Evolutionary conservation across 345 rosid species (phyloP).

Genomic region (Camelina neglecta): DNA sequence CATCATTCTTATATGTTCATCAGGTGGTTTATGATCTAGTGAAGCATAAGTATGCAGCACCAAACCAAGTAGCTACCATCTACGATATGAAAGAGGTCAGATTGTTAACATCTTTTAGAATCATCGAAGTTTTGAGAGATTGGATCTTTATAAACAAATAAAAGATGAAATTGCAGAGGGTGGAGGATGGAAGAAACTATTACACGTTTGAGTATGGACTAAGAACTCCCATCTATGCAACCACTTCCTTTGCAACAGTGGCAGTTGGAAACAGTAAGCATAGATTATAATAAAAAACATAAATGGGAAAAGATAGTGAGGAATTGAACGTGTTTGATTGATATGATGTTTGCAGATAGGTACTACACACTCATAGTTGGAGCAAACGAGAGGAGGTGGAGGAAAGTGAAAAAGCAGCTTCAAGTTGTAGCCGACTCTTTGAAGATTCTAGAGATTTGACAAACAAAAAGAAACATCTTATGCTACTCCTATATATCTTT

Average conservation of each 20-base stretch:
- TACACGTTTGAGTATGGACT: conserved; percentile 82
- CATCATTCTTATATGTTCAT: conserved; percentile 15
- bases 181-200: conserved; percentile 70
- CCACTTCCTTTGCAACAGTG: conserved; percentile 72
- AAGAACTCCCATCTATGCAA: conserved; percentile 68
- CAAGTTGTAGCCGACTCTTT: conserved; percentile 83
- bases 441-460: conserved; percentile 64
- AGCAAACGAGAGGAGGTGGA: conserved; percentile 82
- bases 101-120: conserved; percentile 3
- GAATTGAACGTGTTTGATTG: not conserved
- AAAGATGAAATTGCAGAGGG: conserved; percentile 55
- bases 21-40: conserved; percentile 70
- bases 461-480: conserved; percentile 38
- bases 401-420: conserved; percentile 60
- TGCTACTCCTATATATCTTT: conserved; percentile 19
- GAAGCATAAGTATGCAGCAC: conserved; percentile 67
- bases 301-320: not conserved
- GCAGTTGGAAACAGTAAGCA: conserved; percentile 71
- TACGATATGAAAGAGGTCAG: conserved; percentile 74
- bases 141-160: not conserved
- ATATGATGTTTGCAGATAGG: conserved; percentile 53
- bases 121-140: conserved; percentile 17
- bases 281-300: not conserved
- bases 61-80: conserved; percentile 69
- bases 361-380: conserved; percentile 75